Percentiles rank a stretch among this genome's conserved stretches.
Conservation (phyloP, 1,284 basidiomycete genomes). For the Melampsora americana region DNA sequence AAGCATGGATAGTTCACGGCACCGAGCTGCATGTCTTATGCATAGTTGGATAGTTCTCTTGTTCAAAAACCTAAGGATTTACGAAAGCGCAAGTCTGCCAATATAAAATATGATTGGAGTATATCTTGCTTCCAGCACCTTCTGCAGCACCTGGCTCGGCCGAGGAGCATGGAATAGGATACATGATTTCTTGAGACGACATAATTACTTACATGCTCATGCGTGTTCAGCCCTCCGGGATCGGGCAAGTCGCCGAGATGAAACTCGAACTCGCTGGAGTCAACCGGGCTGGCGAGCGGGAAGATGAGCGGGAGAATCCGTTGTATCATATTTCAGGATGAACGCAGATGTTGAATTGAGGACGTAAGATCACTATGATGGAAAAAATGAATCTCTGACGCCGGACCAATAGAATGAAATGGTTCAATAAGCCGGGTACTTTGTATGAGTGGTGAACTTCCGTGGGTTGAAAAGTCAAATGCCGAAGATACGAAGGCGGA, state of each 20-base stretch:
- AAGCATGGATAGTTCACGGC: too few species aligned
- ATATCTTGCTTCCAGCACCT: constrained; percentile 4
- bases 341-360: neutral
- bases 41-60: too few species aligned
- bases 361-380: constrained; percentile 1
- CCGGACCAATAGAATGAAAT: neutral
- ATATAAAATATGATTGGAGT: constrained; percentile 2
- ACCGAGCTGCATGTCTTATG: too few species aligned
- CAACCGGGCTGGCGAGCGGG: neutral
- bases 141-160: constrained; percentile 6
- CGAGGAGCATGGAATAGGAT: neutral
- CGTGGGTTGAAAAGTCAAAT: neutral
- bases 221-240: neutral
- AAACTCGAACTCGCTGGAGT: neutral
- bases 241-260: neutral
- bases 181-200: neutral
- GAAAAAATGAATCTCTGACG: neutral
- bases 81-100: neutral
- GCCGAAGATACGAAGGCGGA: neutral
- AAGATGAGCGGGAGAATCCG: neutral
- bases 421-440: neutral
- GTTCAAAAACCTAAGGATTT: neutral
- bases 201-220: neutral
- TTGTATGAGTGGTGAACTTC: neutral
- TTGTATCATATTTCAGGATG: neutral